Conservation (phyloP, 768 basidiomycete species). For the Hericium erinaceus region DNA sequence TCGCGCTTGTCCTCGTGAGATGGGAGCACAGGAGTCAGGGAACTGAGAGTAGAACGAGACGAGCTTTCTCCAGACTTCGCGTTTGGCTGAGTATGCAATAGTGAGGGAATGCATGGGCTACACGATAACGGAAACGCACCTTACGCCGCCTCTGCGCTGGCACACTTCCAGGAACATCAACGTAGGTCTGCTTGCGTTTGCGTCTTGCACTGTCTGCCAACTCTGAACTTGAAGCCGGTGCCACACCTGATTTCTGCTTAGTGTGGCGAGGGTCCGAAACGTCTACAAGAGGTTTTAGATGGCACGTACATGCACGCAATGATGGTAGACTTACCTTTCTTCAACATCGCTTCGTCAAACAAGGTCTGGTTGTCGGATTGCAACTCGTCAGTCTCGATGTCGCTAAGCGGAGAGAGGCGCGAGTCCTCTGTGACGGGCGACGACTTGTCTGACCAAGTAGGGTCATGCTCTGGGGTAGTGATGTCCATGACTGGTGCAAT, state of each 20-base stretch:
- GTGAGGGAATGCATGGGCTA: no score
- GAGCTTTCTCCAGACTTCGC: no score
- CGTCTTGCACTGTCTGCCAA: not conserved
- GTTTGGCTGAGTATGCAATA: no score
- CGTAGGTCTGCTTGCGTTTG: not conserved
- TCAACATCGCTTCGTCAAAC: not conserved
- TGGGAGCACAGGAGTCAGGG: no score
- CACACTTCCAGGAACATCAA: no score
- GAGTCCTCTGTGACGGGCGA: not conserved
- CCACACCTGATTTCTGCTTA: not conserved
- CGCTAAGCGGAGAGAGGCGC: not conserved
- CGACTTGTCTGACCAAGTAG: not conserved
- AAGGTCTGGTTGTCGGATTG: not conserved
- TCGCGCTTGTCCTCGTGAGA: no score
- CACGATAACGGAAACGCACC: no score
- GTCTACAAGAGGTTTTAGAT: not conserved
- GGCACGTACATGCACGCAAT: not conserved
- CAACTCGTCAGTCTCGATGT: not conserved
- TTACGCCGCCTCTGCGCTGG: no score
- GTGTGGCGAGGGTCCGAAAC: not conserved
- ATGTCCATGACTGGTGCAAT: not conserved
- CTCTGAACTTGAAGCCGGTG: not conserved
- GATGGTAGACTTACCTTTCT: not conserved
- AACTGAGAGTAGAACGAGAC: no score
- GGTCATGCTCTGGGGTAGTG: not conserved